Evolutionary conservation across 2,329 filamentous ascomycete genomes (phyloP).

Genomic region (Xylaria sp.): DNA sequence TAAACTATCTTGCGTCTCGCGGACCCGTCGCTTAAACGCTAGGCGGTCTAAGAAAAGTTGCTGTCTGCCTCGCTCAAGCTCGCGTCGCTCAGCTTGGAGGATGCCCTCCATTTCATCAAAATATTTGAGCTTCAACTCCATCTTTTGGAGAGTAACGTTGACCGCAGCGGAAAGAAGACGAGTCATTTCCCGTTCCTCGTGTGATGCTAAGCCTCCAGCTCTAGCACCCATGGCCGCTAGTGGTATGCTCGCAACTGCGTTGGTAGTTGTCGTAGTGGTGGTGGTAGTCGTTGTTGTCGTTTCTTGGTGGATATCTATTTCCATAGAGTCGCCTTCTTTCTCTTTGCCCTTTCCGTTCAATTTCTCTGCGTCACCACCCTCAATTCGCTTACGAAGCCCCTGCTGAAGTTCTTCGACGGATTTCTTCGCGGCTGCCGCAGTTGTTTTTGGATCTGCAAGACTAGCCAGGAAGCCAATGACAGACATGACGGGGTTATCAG

Average conservation of each 20-base stretch:
- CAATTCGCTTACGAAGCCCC: constrained; percentile 80
- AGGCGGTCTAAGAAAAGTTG: constrained; percentile 93
- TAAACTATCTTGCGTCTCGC: constrained; percentile 82
- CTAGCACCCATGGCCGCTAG: constrained; percentile 88
- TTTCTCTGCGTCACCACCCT: constrained; percentile 62
- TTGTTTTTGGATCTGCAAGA: constrained; percentile 87
- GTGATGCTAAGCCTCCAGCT: constrained; percentile 86
- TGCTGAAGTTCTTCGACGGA: constrained; percentile 88
- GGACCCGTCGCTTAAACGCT: constrained; percentile 86
- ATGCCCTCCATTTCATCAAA: constrained; percentile 97
- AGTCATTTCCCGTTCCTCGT: constrained; percentile 97
- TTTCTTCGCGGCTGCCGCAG: constrained; percentile 88
- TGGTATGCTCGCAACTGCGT: constrained; percentile 76
- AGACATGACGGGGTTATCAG: constrained; percentile 96
- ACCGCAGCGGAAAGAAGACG: constrained; percentile 90
- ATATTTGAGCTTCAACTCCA: constrained; percentile 94
- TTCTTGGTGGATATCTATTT: constrained; percentile 67
- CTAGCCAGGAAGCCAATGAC: constrained; percentile 94
- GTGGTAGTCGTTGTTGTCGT: constrained; percentile 57
- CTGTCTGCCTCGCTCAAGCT: constrained; percentile 90
- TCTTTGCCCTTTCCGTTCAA: constrained; percentile 68
- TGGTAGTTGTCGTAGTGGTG: constrained; percentile 60
- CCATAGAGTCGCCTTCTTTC: constrained; percentile 69
- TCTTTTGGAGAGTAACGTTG: constrained; percentile 93
- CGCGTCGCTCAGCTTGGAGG: constrained; percentile 88